Evolutionary conservation across 1,284 basidiomycete species (phyloP).

Genomic region (Singerocomus inundabilis): DNA sequence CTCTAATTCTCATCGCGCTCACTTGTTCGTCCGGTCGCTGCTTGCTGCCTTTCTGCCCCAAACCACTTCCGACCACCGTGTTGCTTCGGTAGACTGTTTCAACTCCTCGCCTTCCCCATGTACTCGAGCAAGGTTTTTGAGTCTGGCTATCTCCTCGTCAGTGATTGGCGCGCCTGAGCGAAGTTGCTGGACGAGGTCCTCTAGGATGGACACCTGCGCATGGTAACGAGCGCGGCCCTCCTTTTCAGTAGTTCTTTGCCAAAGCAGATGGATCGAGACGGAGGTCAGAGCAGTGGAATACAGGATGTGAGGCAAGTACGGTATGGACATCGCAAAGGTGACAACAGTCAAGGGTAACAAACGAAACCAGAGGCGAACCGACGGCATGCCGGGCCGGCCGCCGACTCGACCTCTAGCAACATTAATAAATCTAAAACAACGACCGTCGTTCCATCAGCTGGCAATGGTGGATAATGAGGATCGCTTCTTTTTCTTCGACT

Average conservation of each 20-base stretch:
- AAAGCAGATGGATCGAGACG: constrained; percentile 59
- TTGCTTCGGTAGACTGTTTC: constrained; percentile 5
- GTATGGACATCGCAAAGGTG: constrained; percentile 19
- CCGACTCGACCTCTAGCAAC: not conserved
- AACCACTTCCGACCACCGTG: constrained; percentile 33
- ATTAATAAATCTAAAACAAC: not conserved
- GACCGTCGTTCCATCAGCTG: constrained; percentile 4
- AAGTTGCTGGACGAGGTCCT: constrained; percentile 50
- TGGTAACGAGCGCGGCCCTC: constrained; percentile 49
- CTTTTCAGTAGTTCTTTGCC: constrained; percentile 45
- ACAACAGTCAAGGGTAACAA: not conserved
- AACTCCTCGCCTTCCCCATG: constrained; percentile 21
- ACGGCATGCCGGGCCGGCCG: too few species aligned
- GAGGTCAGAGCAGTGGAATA: constrained; percentile 61
- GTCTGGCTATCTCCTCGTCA: constrained; percentile 47
- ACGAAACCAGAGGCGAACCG: too few species aligned
- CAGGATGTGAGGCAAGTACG: constrained; percentile 52
- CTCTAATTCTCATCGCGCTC: constrained; percentile 4
- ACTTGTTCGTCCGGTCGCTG: constrained; percentile 7
- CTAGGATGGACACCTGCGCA: constrained; percentile 59
- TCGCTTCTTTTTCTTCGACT: constrained; percentile 25
- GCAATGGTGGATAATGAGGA: not conserved
- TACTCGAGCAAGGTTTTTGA: constrained; percentile 45
- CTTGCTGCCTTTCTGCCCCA: constrained; percentile 26
- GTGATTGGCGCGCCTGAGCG: constrained; percentile 41